Base-by-base conservation (phyloP, 345 rosid species). In the Sisymbrium altissimum region DNA sequence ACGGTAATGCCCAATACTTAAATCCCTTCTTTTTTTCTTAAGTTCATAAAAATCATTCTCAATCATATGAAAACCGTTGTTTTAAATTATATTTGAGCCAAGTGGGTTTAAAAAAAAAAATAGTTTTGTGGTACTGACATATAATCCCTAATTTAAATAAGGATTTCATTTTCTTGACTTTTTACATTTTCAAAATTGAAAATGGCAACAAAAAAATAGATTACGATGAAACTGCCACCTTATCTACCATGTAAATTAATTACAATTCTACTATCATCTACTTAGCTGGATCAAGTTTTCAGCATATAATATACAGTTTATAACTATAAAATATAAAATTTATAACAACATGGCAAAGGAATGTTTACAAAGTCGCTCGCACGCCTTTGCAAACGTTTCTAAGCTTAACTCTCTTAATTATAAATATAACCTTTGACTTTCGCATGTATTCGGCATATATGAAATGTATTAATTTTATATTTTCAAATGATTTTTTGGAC, bases 311-410 rank as follows among this genome's bases (percentile, higher is more conserved):
- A 21, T 19, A 65, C 9, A 29, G 9, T 39, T 32, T 12, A 49
- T 27, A 27, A 27, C 3, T 27, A 27, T 27, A 12, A 3, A 36
- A 19, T 56, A 46, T 39, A 23, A 25, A 39, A 12, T 43, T 17
- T 32, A 32, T 32, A 1, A 62, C 58, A 62, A 63, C 65, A 76
- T 68, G 74, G 65, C 65, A 19, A 46, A 13, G 62, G 49, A 18
- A 75, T 69, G 70, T 33, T 69, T 11, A 76, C 59, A 5, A 25
- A 68, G 79, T 76, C 75, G 70, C 75, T 76, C 25, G 70, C 79
- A 76, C 70, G 75, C 70, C 75, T 69, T 18, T 61, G 39, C 23
- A 15, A 75, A 68, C 33, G 64, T 29, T 61, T 61, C 40, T 17
- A 43, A 68, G 48, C 58, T 43, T 33, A 53, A 19, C 23, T 69